phyloP scores from a whole-genome alignment of 345 rosid species.

The Draba incana region DNA sequence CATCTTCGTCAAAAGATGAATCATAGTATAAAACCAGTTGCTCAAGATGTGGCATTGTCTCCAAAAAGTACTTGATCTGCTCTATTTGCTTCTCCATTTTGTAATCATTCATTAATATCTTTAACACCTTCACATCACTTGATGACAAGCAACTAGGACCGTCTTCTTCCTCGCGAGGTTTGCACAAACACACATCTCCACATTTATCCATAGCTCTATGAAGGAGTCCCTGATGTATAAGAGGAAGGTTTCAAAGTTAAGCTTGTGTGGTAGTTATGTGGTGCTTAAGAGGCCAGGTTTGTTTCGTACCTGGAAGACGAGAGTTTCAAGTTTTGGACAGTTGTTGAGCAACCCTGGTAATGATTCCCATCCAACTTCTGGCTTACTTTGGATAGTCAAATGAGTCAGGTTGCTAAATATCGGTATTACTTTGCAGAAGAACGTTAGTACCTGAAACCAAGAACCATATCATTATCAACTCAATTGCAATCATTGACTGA shows the following conservation, averaged over 20 bases:
- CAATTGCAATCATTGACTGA: neutral
- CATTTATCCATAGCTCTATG: slow-evolving; percentile 6
- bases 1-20: neutral
- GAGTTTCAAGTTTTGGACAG: slow-evolving; percentile 4
- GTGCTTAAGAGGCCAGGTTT: neutral
- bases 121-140: slow-evolving; percentile 15
- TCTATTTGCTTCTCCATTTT: neutral
- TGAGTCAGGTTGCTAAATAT: slow-evolving; percentile 4
- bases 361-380: slow-evolving; percentile 17
- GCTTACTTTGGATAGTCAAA: slow-evolving; percentile 8
- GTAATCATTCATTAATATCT: neutral
- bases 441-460: slow-evolving; percentile 10
- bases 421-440: slow-evolving; percentile 7
- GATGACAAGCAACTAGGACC: neutral
- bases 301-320: slow-evolving; percentile 11
- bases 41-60: slow-evolving; percentile 31
- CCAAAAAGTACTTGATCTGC: slow-evolving; percentile 8
- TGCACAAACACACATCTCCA: slow-evolving; percentile 23
- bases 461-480: neutral
- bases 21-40: neutral
- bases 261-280: neutral
- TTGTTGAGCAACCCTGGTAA: slow-evolving; percentile 7
- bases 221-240: slow-evolving; percentile 11
- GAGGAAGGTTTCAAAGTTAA: neutral
- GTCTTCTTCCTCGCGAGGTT: neutral